These are phyloP conservation scores for Debaryomyces sp. DNA, from an alignment of 1,139 yeast species.

Conservation along the genomic window DNA sequence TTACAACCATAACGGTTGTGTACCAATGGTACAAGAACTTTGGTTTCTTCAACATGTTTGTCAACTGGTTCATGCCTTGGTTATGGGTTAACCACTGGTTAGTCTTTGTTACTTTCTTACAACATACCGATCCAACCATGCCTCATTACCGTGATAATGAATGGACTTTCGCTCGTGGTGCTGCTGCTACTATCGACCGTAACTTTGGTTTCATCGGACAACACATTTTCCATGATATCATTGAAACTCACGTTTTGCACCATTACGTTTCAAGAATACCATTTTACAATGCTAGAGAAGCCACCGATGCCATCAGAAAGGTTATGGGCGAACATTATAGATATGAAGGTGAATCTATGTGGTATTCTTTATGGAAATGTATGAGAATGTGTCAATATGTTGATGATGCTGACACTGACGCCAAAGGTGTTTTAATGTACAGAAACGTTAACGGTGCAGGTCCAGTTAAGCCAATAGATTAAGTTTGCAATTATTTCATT, in stretches of 20 bases:
- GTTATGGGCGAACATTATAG: slow-evolving; percentile 84
- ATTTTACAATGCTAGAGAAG: slow-evolving; percentile 82
- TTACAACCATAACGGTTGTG: slow-evolving; percentile 53
- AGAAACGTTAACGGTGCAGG: slow-evolving; percentile 63
- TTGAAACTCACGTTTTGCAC: slow-evolving; percentile 88
- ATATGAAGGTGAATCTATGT: slow-evolving; percentile 70
- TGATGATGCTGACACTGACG: slow-evolving; percentile 58
- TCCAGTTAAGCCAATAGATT: slow-evolving; percentile 32
- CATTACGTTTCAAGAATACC: slow-evolving; percentile 86
- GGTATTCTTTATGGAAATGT: slow-evolving; percentile 69
- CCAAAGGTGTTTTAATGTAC: slow-evolving; percentile 73
- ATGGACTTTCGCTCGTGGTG: slow-evolving; percentile 90
- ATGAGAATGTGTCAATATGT: slow-evolving; percentile 80
- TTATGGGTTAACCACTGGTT: slow-evolving; percentile 87
- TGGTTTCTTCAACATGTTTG: slow-evolving; percentile 64
- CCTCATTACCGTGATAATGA: slow-evolving; percentile 75
- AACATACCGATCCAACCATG: slow-evolving; percentile 79
- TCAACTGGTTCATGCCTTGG: slow-evolving; percentile 80
- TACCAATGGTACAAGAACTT: slow-evolving; percentile 65
- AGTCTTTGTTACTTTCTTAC: slow-evolving; percentile 81
- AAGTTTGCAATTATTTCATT: slow-evolving; percentile 6
- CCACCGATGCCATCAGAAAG: slow-evolving; percentile 73
- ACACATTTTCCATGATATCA: slow-evolving; percentile 82
- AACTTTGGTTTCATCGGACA: slow-evolving; percentile 81
- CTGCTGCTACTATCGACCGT: slow-evolving; percentile 86